A percentile compares a stretch with the other conserved stretches of the same genome.
phyloP scores from a whole-genome alignment of 768 basidiomycete genomes.

The Leccinum arenicola region DNA sequence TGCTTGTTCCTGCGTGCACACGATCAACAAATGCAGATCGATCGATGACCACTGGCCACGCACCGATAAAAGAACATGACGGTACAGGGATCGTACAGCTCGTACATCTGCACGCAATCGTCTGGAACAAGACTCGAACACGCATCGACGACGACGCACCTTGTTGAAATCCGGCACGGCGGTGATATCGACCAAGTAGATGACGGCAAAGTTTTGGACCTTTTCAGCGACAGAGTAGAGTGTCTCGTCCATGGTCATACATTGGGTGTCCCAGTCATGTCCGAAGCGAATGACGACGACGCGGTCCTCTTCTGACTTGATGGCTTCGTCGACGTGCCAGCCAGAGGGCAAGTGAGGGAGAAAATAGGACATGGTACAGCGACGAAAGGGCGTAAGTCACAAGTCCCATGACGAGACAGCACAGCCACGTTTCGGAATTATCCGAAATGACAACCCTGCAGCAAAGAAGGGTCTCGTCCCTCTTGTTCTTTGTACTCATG shows the following conservation, averaged over 20 bases:
- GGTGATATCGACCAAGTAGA: constrained; percentile 93
- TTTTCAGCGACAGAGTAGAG: constrained; percentile 90
- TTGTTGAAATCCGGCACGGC: constrained; percentile 99
- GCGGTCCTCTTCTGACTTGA: constrained; percentile 96
- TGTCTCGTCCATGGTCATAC: constrained; percentile 99
- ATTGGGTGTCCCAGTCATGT: constrained; percentile 89
- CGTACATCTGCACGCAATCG: constrained; percentile 77
- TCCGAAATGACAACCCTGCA: constrained; percentile 1
- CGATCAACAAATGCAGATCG: not conserved
- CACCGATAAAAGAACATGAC: constrained; percentile 99
- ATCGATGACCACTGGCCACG: constrained; percentile 20
- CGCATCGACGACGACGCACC: constrained; percentile 38
- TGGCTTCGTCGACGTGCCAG: constrained; percentile 99
- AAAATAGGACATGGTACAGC: constrained; percentile 74
- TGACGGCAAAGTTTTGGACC: constrained; percentile 98
- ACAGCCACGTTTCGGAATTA: not conserved
- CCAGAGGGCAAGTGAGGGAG: constrained; percentile 86
- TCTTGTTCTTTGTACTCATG: not conserved
- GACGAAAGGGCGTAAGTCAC: not conserved
- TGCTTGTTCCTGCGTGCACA: constrained; percentile 77
- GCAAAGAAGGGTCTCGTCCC: not conserved
- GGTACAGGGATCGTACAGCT: constrained; percentile 94
- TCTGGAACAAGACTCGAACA: not conserved
- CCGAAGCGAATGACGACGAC: constrained; percentile 94
- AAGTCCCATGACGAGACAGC: not conserved